Evolutionary conservation across 495 filamentous ascomycete genomes (phyloP), one percentile per base, ranked within the genome.

Genomic region (Daldinia loculata): DNA sequence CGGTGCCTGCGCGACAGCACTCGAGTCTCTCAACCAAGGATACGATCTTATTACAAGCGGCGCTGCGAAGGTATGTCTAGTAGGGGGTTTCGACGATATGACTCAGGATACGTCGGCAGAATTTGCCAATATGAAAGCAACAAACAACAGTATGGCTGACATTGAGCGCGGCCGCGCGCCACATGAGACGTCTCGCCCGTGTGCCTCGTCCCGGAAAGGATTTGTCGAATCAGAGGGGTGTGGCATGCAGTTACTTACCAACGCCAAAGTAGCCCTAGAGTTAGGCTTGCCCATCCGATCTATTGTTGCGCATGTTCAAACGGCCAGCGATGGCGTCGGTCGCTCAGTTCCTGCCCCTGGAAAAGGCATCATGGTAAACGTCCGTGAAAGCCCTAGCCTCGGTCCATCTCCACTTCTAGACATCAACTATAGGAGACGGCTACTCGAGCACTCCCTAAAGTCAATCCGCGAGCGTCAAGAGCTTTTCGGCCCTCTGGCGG

Each of bases 151-250:
- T 19, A 92, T 97, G 67, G 92, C 97, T 62, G 95, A 98, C 76
- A 89, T 97, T 71, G 93, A 91, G 4, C 93, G 97, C 73, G 95
- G 95, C 41, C 91, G 95, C 70, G 97, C 94, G 38, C 95, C 95
- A 1, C 88, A 88, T 77, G 95, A 99, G 83, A 98, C 98, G 91
- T 99, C 95, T 5, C 89, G 95, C 41, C 95, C 95, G 0, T 95
- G 93, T 11, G 97, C 95, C 5, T 97, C 95, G 9, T 97, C 95
- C 6, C 86, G 95, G 76, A 94, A 92, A 70, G 95, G 95, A 34
- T 99, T 99, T 84, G 98, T 98, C 92, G 95, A 98, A 82, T 97
- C 95, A 0, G 95, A 98, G 83, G 95, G 95, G 67, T 97, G 92
- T 71, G 95, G 95, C 86, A 90, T 99, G 82, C 95, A 99, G 80